Base-by-base conservation (phyloP, 148 eudicot genomes). In the Arbutus unedo region DNA sequence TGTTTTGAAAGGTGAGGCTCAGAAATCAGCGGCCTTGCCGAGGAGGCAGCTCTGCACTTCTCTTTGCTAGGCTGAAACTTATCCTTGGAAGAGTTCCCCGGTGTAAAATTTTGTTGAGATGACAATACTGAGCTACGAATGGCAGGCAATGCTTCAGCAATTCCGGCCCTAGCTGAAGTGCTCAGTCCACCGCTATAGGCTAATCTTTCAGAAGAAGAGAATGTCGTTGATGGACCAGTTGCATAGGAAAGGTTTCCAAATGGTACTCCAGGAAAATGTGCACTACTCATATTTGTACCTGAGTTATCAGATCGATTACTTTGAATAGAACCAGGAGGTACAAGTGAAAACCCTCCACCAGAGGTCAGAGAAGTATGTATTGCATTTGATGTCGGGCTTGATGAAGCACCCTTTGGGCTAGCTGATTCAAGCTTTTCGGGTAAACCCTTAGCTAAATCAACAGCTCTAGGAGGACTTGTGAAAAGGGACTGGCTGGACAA, bases 1-100 rank as follows among this genome's bases (percentile, higher is more conserved):
- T 92, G 93, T 85, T 93, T 90, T 23, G 93, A 87, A 59, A 87
- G 79, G 74, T 84, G 88, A 79, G 84, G 87, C 85, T 88, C 91
- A 81, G 87, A 53, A 77, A 85, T 84, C 77, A 81, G 82, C 81
- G 79, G 88, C 78, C 89, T 86, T 56, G 88, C 60, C 8, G 81
- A 78, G 71, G 93, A 87, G 23, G 85, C 78, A 60, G 62, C 87
- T 83, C 78, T 84, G 79, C 51, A 60, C 74, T 82, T 83, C 80
- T 85, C 89, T 85, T 84, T 88, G 78, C 62, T 80, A 57, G 86
- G 74, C 13, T 77, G 83, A 83, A 67, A 47, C 41, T 82, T 84
- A 75, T 71, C 62, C 77, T 83, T 82, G 64, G 76, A 83, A 77
- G 84, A 45, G 78, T 86, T 88, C 79, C 81, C 89, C 9, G 82